Percentiles rank a stretch among this genome's conserved stretches.
These are phyloP conservation scores for Arthroderma uncinatum DNA, from an alignment of 2,329 filamentous ascomycete genomes.

Conservation along the genomic window DNA sequence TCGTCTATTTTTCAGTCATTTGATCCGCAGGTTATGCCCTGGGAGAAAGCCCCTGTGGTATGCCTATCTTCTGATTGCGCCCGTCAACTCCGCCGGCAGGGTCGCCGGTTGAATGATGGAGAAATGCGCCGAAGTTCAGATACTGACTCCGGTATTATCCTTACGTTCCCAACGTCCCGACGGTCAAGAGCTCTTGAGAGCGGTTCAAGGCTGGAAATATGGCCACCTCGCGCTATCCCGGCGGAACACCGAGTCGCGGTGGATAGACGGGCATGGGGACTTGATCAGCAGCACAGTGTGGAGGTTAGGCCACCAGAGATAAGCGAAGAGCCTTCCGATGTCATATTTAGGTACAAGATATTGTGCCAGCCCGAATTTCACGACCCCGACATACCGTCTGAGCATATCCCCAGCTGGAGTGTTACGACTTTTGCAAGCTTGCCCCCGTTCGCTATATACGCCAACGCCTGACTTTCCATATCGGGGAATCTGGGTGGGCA, in stretches of 20 bases:
- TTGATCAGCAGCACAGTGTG: background rate
- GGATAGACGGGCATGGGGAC: background rate
- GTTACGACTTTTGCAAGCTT: slow-evolving; percentile 44
- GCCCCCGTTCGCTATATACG: slow-evolving; percentile 61
- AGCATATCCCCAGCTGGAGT: slow-evolving; percentile 28
- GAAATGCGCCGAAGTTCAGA: too few species aligned
- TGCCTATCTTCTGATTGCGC: too few species aligned
- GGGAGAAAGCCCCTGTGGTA: too few species aligned
- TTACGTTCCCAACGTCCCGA: too few species aligned
- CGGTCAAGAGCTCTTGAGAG: too few species aligned
- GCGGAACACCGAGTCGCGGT: background rate
- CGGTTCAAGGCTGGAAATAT: background rate
- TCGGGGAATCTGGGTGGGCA: slow-evolving; percentile 84
- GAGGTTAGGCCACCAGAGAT: background rate
- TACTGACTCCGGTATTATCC: too few species aligned
- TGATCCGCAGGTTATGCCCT: too few species aligned
- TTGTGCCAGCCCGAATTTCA: too few species aligned
- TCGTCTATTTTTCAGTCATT: too few species aligned
- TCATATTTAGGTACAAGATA: background rate
- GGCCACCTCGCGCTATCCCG: background rate
- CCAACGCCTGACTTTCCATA: slow-evolving; percentile 71
- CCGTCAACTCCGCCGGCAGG: too few species aligned
- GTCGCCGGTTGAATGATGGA: too few species aligned
- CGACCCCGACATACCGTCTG: too few species aligned
- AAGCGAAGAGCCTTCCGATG: background rate